Conservation (phyloP, 139 green algal species). For the Parachlorella kessleri region DNA sequence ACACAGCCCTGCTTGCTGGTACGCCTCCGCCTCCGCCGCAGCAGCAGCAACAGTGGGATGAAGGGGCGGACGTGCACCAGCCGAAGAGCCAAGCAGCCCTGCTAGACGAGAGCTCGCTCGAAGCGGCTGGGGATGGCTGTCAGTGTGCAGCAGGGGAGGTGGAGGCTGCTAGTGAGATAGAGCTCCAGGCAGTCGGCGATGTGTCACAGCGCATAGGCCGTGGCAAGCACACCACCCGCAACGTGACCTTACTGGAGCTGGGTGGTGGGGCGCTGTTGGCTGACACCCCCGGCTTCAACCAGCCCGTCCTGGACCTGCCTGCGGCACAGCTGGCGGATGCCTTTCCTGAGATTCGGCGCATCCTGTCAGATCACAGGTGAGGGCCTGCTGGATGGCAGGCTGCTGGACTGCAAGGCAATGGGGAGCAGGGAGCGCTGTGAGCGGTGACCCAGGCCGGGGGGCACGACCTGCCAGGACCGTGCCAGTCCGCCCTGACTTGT, state of each 20-base stretch:
- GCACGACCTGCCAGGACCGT: too few species aligned
- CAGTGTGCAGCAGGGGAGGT: not conserved
- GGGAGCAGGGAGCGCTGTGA: not conserved
- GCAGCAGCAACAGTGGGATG: not conserved
- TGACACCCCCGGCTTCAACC: slow-evolving; percentile 94
- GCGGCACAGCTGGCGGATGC: slow-evolving; percentile 38
- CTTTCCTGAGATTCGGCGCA: slow-evolving; percentile 66
- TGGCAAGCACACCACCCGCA: slow-evolving; percentile 93
- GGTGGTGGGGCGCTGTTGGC: slow-evolving; percentile 79
- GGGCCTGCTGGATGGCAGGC: too few species aligned
- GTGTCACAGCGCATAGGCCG: slow-evolving; percentile 77
- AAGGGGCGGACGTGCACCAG: not conserved
- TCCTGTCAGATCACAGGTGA: slow-evolving; percentile 24
- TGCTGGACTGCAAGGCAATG: slow-evolving; percentile 21
- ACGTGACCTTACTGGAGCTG: slow-evolving; percentile 80
- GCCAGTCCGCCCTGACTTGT: too few species aligned
- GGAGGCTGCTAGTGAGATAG: slow-evolving; percentile 1
- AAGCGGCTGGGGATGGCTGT: too few species aligned
- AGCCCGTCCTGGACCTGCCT: slow-evolving; percentile 63
- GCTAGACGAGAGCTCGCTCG: too few species aligned
- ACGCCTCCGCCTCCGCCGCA: not conserved
- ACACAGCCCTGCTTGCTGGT: too few species aligned
- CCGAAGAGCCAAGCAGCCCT: too few species aligned
- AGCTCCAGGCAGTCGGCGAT: slow-evolving; percentile 60
- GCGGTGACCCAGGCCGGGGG: not conserved